Percentiles rank a stretch among this genome's conserved stretches.
Evolutionary conservation across 352 stramenopile genomes (phyloP).

Genomic region (Globisporangium solare): DNA sequence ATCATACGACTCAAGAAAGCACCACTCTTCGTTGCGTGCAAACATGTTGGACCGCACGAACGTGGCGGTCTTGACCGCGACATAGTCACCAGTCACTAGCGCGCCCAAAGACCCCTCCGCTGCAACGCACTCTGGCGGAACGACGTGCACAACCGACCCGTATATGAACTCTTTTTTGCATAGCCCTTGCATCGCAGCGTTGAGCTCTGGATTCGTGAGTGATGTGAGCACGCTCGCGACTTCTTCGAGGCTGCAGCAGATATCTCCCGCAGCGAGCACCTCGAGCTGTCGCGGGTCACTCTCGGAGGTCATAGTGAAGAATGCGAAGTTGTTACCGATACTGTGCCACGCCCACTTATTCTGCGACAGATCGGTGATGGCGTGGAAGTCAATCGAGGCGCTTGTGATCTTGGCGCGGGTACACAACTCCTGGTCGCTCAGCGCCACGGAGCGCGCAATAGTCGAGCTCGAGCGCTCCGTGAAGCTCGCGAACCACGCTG

Average conservation of each 20-base stretch:
- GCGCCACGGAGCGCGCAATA: neutral
- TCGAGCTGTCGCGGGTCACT: constrained; percentile 1
- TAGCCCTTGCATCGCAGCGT: constrained; percentile 12
- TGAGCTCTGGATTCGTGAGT: neutral
- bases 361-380: constrained; percentile 1
- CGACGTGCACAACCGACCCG: constrained; percentile 35
- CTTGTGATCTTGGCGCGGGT: neutral
- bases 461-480: neutral
- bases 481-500: neutral
- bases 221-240: constrained; percentile 3
- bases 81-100: constrained; percentile 17
- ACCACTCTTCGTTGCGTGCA: constrained; percentile 42
- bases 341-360: constrained; percentile 4
- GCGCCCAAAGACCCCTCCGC: neutral
- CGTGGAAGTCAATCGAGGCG: constrained; percentile 4
- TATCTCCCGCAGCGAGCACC: constrained; percentile 7
- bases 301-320: constrained; percentile 5
- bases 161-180: constrained; percentile 28
- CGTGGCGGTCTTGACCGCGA: constrained; percentile 36
- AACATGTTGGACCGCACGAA: constrained; percentile 34
- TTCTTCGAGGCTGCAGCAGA: constrained; percentile 12
- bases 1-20: constrained; percentile 39
- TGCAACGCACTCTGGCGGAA: neutral
- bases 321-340: constrained; percentile 1
- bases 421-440: constrained; percentile 9